Percentiles rank a stretch among this genome's conserved stretches.
phyloP scores from a whole-genome alignment of 163 green algal genomes.

The Trebouxia gelatinosa region DNA sequence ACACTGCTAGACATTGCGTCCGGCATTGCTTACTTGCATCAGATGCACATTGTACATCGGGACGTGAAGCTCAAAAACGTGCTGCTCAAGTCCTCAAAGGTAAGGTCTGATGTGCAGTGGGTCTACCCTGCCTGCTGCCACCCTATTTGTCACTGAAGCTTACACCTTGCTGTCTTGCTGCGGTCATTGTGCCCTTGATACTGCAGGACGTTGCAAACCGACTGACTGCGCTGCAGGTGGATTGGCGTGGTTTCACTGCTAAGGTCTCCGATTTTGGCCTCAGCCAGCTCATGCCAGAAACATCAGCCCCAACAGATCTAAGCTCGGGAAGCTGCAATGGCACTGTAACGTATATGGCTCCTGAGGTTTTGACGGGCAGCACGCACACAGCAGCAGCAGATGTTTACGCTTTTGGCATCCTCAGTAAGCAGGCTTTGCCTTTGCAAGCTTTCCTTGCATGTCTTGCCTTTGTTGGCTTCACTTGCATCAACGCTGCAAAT shows the following conservation, averaged over 20 bases:
- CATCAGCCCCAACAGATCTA: neutral
- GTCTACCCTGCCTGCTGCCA: neutral
- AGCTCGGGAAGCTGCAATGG: constrained; percentile 44
- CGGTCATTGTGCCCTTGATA: neutral
- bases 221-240: constrained; percentile 45
- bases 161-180: too few species aligned
- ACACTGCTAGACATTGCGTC: constrained; percentile 58
- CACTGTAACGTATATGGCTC: constrained; percentile 67
- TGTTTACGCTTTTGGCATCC: constrained; percentile 68
- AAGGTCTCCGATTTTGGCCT: constrained; percentile 74
- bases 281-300: constrained; percentile 43
- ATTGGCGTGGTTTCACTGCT: constrained; percentile 55
- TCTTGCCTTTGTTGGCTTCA: neutral
- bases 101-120: neutral
- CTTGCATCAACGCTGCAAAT: neutral
- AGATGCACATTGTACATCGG: constrained; percentile 68
- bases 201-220: too few species aligned
- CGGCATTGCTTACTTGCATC: constrained; percentile 70
- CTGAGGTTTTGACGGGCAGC: constrained; percentile 60
- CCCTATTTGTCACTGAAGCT: neutral
- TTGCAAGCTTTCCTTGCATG: neutral
- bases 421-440: constrained; percentile 34
- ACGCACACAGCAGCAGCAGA: constrained; percentile 55
- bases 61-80: constrained; percentile 78
- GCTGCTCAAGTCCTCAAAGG: constrained; percentile 48